Evolutionary conservation across 768 basidiomycete genomes (phyloP).

Genomic region (Fomitopsis serialis): DNA sequence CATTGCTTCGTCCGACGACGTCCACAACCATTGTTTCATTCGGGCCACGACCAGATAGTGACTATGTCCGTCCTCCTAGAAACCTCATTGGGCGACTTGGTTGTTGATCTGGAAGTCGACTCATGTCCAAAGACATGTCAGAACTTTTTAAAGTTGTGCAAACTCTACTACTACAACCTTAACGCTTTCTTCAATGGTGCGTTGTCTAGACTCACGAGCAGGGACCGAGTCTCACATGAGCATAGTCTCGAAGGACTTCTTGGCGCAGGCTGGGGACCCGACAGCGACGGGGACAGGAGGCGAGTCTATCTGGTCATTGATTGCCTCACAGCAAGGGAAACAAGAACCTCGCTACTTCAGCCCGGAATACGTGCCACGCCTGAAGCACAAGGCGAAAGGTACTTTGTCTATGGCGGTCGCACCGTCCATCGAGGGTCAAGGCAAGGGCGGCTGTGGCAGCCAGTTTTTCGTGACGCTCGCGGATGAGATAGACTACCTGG

Average conservation of each 20-base stretch:
- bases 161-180: slow-evolving; percentile 94
- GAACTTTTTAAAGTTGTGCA: slow-evolving; percentile 97
- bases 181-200: slow-evolving; percentile 97
- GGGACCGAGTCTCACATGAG: background rate
- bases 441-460: slow-evolving; percentile 76
- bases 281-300: slow-evolving; percentile 93
- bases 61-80: slow-evolving; percentile 93
- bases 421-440: slow-evolving; percentile 59
- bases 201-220: slow-evolving; percentile 20
- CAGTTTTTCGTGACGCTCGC: slow-evolving; percentile 96
- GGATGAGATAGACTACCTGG: slow-evolving; percentile 90
- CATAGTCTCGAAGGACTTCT: slow-evolving; percentile 94
- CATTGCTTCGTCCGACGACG: no score
- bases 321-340: slow-evolving; percentile 41
- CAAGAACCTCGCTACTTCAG: slow-evolving; percentile 71
- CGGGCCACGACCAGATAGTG: background rate
- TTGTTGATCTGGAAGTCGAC: slow-evolving; percentile 92
- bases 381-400: slow-evolving; percentile 82
- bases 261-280: slow-evolving; percentile 96
- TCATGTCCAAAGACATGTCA: slow-evolving; percentile 86
- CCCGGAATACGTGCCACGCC: slow-evolving; percentile 73
- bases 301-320: slow-evolving; percentile 79
- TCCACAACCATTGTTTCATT: background rate
- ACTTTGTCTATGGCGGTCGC: slow-evolving; percentile 98
- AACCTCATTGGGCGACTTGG: slow-evolving; percentile 94